Evolutionary conservation across 257 asterid species (phyloP).

Genomic region (Nicotiana tabacum): DNA sequence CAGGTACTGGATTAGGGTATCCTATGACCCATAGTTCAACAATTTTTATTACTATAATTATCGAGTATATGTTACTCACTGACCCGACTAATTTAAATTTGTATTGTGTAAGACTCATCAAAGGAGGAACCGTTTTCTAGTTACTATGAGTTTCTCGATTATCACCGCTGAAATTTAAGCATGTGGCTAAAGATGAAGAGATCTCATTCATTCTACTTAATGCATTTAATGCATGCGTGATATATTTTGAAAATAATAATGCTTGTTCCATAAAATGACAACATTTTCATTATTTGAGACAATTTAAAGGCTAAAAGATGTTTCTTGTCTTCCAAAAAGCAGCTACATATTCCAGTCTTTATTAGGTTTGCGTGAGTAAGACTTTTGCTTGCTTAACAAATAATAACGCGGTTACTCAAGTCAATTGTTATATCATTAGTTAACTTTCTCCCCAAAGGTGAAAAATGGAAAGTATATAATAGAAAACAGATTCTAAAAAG

Average conservation of each 20-base stretch:
- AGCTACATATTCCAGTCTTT: too few relatives aligned
- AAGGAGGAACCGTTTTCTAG: too few relatives aligned
- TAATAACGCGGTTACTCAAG: constrained; percentile 8
- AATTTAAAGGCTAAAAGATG: not conserved
- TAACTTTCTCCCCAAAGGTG: constrained; percentile 8
- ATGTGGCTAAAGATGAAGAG: fast-evolving
- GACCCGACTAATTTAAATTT: not conserved
- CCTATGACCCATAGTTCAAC: not conserved
- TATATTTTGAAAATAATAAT: not conserved
- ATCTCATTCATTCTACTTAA: not conserved
- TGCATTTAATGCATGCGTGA: too few relatives aligned
- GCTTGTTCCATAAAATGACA: not conserved
- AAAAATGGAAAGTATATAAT: not conserved
- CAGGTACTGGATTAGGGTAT: not conserved
- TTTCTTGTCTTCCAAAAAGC: too few relatives aligned
- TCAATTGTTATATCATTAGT: not conserved
- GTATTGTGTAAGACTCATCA: not conserved
- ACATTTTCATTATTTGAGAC: not conserved
- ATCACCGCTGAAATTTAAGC: too few relatives aligned
- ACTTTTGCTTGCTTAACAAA: not conserved
- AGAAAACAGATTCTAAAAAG: not conserved
- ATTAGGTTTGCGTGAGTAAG: not conserved
- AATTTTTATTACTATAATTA: not conserved
- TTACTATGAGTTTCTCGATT: too few relatives aligned
- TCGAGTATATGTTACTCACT: not conserved